Conservation (phyloP, 2,329 filamentous ascomycete genomes). For the Lasiodiplodia theobromae region DNA sequence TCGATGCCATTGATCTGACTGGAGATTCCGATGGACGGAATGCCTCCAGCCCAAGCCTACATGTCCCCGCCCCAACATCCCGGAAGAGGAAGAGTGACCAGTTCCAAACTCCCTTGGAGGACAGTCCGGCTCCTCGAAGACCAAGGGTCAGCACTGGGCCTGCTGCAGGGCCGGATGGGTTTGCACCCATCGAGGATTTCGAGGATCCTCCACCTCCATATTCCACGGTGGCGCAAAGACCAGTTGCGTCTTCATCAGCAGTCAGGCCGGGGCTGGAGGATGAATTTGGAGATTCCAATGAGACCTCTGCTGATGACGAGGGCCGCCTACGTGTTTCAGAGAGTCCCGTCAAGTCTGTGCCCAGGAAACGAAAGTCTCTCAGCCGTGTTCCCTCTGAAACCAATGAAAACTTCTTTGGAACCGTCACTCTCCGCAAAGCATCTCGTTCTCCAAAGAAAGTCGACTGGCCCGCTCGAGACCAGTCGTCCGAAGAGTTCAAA, state of each 20-base stretch:
- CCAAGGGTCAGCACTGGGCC: not conserved
- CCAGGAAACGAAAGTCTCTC: conserved; percentile 30
- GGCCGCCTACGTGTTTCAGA: conserved; percentile 5
- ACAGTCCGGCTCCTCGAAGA: not conserved
- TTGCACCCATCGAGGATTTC: conserved; percentile 20
- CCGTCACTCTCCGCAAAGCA: conserved; percentile 21
- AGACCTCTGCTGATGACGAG: conserved; percentile 11
- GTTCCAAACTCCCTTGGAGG: conserved; percentile 41
- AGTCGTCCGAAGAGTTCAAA: not conserved
- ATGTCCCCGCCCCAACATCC: conserved; percentile 33
- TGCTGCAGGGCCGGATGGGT: conserved; percentile 28
- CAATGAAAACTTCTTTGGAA: not conserved
- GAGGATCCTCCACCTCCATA: conserved; percentile 49
- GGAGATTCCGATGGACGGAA: conserved; percentile 36
- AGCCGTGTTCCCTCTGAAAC: conserved; percentile 29
- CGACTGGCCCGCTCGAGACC: not conserved
- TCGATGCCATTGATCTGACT: conserved; percentile 48
- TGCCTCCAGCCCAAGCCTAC: conserved; percentile 34
- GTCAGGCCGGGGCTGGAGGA: not conserved
- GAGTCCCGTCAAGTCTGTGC: conserved; percentile 8
- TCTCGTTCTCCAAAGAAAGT: conserved; percentile 26
- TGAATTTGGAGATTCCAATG: not conserved
- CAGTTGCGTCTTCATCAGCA: not conserved
- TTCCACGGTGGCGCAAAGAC: conserved; percentile 49
- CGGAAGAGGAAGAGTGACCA: conserved; percentile 58